Evolutionary conservation across 2,329 filamentous ascomycete species (phyloP), one percentile per base, ranked within the genome.

Genomic region (Talaromyces sp.): DNA sequence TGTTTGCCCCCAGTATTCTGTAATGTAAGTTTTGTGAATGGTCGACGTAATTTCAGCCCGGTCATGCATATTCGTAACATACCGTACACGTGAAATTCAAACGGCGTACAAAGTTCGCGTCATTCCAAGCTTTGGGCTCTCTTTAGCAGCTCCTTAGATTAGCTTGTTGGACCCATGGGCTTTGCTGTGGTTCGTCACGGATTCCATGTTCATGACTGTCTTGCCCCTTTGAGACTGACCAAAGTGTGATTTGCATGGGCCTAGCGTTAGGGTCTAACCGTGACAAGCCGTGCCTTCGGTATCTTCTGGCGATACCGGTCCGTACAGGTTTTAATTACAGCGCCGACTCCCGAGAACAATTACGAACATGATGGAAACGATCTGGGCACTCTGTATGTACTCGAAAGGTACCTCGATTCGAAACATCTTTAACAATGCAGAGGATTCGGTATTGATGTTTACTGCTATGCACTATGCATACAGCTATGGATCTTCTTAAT

Each of bases 171-270:
- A 62, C 27, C 45, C 47, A 8, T 39, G 19, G 13, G 19, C 45
- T 62, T 31, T 24, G 31, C 45, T n/a, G 22, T 16, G 33, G 31
- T 41, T 52, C 45, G 41, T 39, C 35, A 47, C 16, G n/a, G n/a
- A 10, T 6, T 7, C n/a, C 31, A 37, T 41, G n/a, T 37, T 54
- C 56, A 37, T 14, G 10, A 41, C 24, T 31, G 39, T 35, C 61
- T 54, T 63, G 47, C 61, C 61, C 43, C 39, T 63, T 57, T 24
- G 52, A 57, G 50, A 47, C 39, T 50, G 52, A 37, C 52, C 52
- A 19, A 56, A 22, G 33, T 56, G 52, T 56, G 52, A 56, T 56
- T 56, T 56, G 52, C 52, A 56, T 56, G 27, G 49, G 16, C 49
- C 47, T 50, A 27, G 31, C 37, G 47, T 43, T 39, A 37, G 31